Evolutionary conservation across 768 basidiomycete genomes (phyloP).

Genomic region (Agaricus blazei): DNA sequence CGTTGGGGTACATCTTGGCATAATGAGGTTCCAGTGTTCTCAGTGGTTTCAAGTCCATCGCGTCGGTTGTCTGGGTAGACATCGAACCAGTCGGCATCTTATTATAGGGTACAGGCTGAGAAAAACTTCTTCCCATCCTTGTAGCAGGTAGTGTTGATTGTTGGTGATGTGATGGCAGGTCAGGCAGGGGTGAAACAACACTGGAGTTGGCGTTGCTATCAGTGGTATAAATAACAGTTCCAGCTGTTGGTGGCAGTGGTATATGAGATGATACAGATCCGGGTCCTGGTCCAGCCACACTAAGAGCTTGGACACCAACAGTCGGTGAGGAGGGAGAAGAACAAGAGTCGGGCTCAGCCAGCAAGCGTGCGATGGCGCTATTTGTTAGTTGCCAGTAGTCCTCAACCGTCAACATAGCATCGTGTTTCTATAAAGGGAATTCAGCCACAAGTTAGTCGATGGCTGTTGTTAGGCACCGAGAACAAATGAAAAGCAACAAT

Average conservation of each 20-base stretch:
- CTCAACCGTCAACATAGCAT: constrained; percentile 42
- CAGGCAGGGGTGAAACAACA: neutral
- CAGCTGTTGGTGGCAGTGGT: constrained; percentile 1
- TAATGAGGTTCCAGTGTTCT: constrained; percentile 1
- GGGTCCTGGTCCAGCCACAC: no score
- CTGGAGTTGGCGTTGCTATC: no score
- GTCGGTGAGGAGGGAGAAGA: neutral
- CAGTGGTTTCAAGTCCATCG: neutral
- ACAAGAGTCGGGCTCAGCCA: constrained; percentile 21
- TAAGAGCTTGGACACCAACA: neutral
- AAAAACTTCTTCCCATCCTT: constrained; percentile 8
- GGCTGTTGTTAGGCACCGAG: neutral
- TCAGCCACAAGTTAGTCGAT: constrained; percentile 16
- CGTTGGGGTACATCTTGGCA: no score
- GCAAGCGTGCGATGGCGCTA: constrained; percentile 31
- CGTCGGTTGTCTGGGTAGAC: neutral
- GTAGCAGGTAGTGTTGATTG: neutral
- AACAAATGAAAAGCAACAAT: constrained; percentile 16
- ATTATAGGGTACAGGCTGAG: constrained; percentile 3
- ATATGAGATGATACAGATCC: neutral
- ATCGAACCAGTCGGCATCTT: constrained; percentile 6
- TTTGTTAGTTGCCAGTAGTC: constrained; percentile 38
- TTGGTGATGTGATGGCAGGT: neutral
- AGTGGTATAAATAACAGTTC: neutral
- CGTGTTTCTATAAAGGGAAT: constrained; percentile 29